Conservation (phyloP, 2,329 filamentous ascomycete species). For the Colletotrichum musae region DNA sequence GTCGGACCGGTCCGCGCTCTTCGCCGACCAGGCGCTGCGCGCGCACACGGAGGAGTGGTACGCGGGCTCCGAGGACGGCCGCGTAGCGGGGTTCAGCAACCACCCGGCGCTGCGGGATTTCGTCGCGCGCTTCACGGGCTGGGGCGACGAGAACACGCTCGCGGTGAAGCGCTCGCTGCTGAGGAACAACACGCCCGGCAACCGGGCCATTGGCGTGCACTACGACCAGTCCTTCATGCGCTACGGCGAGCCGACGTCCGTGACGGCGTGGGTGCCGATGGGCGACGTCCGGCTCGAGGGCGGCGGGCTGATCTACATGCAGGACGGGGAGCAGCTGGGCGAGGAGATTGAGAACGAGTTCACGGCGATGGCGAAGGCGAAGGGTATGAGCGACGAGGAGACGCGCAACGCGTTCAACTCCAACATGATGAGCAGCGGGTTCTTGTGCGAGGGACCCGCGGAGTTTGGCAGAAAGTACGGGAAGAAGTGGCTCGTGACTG, state of each 20-base stretch:
- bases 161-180: constrained; percentile 61
- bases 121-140: constrained; percentile 66
- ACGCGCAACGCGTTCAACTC: constrained; percentile 66
- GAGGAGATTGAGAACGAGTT: constrained; percentile 63
- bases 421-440: constrained; percentile 71
- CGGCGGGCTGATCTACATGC: constrained; percentile 72
- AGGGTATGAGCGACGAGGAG: constrained; percentile 67
- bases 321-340: constrained; percentile 53
- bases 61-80: constrained; percentile 45
- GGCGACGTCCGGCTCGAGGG: constrained; percentile 68
- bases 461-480: constrained; percentile 48
- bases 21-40: constrained; percentile 60
- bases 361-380: constrained; percentile 55
- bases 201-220: constrained; percentile 72
- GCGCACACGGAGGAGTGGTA: constrained; percentile 69
- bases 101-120: constrained; percentile 65
- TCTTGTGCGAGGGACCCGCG: constrained; percentile 58
- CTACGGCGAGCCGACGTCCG: constrained; percentile 66
- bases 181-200: constrained; percentile 69
- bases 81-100: constrained; percentile 58
- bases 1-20: constrained; percentile 44
- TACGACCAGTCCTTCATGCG: constrained; percentile 73
- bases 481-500: constrained; percentile 53
- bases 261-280: constrained; percentile 72
- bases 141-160: constrained; percentile 56